A percentile compares a stretch with the other conserved stretches of the same genome.
Evolutionary conservation across 2,329 filamentous ascomycete species (phyloP).

Genomic region (Sarocladiaceae sp.): DNA sequence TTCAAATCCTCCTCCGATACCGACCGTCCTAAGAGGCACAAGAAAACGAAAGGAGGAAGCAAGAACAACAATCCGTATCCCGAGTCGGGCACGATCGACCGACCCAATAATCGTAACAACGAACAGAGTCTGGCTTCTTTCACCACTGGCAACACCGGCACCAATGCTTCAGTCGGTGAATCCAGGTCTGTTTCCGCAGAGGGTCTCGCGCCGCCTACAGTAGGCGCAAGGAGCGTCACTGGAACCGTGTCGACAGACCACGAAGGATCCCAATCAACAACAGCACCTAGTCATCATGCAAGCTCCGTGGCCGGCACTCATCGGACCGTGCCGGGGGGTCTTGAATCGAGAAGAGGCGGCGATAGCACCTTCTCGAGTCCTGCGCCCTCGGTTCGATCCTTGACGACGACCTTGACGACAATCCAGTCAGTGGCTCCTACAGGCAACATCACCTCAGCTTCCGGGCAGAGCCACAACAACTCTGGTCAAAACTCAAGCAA

Average conservation of each 20-base stretch:
- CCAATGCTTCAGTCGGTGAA: constrained; percentile 43
- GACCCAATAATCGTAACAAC: constrained; percentile 18
- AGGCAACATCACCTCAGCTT: constrained; percentile 34
- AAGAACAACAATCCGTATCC: constrained; percentile 90
- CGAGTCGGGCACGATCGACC: constrained; percentile 58
- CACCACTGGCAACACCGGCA: constrained; percentile 49
- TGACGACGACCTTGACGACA: constrained; percentile 79
- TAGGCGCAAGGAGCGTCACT: constrained; percentile 65
- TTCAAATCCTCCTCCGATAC: constrained; percentile 70
- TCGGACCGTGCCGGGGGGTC: constrained; percentile 58
- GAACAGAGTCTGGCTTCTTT: constrained; percentile 47
- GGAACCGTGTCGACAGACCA: constrained; percentile 80
- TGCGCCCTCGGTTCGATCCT: constrained; percentile 70
- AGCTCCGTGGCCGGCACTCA: constrained; percentile 67
- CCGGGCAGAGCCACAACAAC: constrained; percentile 25
- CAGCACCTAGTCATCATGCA: constrained; percentile 65
- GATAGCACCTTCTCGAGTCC: constrained; percentile 78
- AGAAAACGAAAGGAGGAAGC: constrained; percentile 47
- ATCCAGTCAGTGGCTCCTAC: constrained; percentile 69
- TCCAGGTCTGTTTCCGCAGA: constrained; percentile 58
- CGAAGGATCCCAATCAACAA: constrained; percentile 67
- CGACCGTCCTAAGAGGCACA: constrained; percentile 34
- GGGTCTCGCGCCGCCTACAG: constrained; percentile 49
- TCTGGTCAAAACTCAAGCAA: constrained; percentile 23
- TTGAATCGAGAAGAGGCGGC: constrained; percentile 63